These are phyloP conservation scores for Microstroma glucosiphilum DNA, from an alignment of 1,284 basidiomycete species.

Conservation along the genomic window DNA sequence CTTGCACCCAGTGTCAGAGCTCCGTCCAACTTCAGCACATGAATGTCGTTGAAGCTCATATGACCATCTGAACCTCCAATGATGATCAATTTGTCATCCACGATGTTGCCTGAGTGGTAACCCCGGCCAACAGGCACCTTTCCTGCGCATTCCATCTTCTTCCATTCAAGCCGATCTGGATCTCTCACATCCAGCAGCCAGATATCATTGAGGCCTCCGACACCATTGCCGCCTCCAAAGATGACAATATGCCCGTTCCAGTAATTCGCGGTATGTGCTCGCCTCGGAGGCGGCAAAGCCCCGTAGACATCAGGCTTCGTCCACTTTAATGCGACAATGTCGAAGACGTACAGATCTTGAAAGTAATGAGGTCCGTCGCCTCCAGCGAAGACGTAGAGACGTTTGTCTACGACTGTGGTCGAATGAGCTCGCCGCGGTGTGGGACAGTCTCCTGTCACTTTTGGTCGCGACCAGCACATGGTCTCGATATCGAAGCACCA, in stretches of 20 bases:
- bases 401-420: conserved; percentile 70
- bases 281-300: conserved; percentile 61
- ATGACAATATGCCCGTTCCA: conserved; percentile 71
- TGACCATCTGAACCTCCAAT: conserved; percentile 63
- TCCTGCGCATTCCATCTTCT: conserved; percentile 33
- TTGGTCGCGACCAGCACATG: conserved; percentile 77
- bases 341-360: conserved; percentile 69
- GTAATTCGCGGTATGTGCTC: conserved; percentile 77
- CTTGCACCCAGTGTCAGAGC: conserved; percentile 19
- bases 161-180: conserved; percentile 63
- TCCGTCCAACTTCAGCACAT: conserved; percentile 66
- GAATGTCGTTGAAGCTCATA: conserved; percentile 73
- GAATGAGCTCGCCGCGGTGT: conserved; percentile 81
- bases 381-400: conserved; percentile 76
- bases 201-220: conserved; percentile 78
- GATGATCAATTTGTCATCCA: conserved; percentile 75
- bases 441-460: conserved; percentile 67
- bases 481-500: conserved; percentile 85
- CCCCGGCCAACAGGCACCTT: conserved; percentile 61
- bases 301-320: conserved; percentile 29
- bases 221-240: conserved; percentile 86
- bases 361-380: conserved; percentile 65
- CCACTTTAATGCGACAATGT: conserved; percentile 57
- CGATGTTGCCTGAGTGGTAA: conserved; percentile 82
- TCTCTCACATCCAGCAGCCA: conserved; percentile 72